phyloP scores from a whole-genome alignment of 768 basidiomycete genomes.

The Lactifluus volemus region DNA sequence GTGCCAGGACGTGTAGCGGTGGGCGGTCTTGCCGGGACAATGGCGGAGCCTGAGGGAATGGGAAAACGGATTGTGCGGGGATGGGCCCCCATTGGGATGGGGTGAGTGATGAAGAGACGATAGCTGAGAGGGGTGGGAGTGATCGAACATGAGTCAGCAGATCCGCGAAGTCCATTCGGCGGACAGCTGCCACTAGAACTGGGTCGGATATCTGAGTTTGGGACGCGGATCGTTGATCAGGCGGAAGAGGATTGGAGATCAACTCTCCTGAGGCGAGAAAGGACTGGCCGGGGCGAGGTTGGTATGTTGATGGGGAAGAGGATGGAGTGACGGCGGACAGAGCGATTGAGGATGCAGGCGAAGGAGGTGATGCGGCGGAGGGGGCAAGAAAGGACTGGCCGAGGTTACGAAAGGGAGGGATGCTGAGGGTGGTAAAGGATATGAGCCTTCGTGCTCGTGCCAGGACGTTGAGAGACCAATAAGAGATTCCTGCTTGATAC shows the following conservation, averaged over 20 bases:
- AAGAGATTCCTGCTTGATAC: slow-evolving; percentile 36
- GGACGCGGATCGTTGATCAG: too few relatives aligned
- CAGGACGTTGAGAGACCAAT: slow-evolving; percentile 46
- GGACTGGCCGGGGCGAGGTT: slow-evolving; percentile 43
- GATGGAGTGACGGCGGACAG: too few relatives aligned
- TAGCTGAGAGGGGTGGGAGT: slow-evolving; percentile 66
- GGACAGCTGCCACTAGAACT: slow-evolving; percentile 47
- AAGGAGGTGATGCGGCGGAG: slow-evolving; percentile 33
- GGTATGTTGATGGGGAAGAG: slow-evolving; percentile 24
- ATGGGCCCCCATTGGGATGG: too few relatives aligned
- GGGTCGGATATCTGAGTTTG: slow-evolving; percentile 32
- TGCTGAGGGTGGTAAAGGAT: slow-evolving; percentile 25
- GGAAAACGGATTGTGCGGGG: slow-evolving; percentile 40
- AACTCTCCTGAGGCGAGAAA: slow-evolving; percentile 50
- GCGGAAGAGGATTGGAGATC: slow-evolving; percentile 22
- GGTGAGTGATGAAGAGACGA: slow-evolving; percentile 80
- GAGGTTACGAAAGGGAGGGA: slow-evolving; percentile 56
- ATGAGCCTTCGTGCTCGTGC: slow-evolving; percentile 50
- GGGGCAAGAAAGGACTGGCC: slow-evolving; percentile 76
- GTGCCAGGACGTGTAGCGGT: slow-evolving; percentile 61
- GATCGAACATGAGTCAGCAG: slow-evolving; percentile 34
- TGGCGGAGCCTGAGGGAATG: slow-evolving; percentile 48
- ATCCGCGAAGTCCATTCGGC: slow-evolving; percentile 41
- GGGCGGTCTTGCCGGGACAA: slow-evolving; percentile 44
- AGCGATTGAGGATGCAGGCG: slow-evolving; percentile 28